Evolutionary conservation across 129 eudicot species (phyloP).

Genomic region (Saposhnikovia divaricata): DNA sequence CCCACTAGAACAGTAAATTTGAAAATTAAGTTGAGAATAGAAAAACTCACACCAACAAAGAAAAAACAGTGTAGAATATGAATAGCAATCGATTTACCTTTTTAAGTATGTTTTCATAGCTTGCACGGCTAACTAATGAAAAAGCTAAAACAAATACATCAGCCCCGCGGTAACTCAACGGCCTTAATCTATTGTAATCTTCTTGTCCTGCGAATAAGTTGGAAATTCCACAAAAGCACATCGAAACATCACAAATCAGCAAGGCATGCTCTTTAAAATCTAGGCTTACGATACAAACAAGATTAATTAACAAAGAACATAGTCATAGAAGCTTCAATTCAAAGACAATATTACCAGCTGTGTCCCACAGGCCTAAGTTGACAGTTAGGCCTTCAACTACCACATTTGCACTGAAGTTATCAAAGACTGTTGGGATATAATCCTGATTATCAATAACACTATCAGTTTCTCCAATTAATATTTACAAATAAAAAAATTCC

Average conservation of each 20-base stretch:
- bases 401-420: conserved; percentile 98
- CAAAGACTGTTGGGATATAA: conserved; percentile 93
- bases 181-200: conserved; percentile 90
- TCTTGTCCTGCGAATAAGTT: conserved; percentile 59
- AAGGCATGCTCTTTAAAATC: background rate
- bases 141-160: conserved; percentile 91
- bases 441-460: conserved; percentile 41
- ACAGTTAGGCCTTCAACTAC: conserved; percentile 93
- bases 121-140: conserved; percentile 93
- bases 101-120: conserved; percentile 83
- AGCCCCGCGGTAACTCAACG: conserved; percentile 92
- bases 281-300: background rate
- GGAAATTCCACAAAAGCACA: background rate
- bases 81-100: conserved; percentile 42
- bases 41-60: background rate
- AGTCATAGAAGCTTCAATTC: background rate
- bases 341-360: conserved; percentile 58
- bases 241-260: conserved; percentile 12
- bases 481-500: background rate
- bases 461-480: background rate
- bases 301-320: background rate
- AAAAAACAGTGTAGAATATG: background rate
- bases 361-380: conserved; percentile 97
- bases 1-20: conserved; percentile 4
- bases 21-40: background rate